Evolutionary conservation across 495 filamentous ascomycete genomes (phyloP).

Genomic region (Penicillium subrubescens): DNA sequence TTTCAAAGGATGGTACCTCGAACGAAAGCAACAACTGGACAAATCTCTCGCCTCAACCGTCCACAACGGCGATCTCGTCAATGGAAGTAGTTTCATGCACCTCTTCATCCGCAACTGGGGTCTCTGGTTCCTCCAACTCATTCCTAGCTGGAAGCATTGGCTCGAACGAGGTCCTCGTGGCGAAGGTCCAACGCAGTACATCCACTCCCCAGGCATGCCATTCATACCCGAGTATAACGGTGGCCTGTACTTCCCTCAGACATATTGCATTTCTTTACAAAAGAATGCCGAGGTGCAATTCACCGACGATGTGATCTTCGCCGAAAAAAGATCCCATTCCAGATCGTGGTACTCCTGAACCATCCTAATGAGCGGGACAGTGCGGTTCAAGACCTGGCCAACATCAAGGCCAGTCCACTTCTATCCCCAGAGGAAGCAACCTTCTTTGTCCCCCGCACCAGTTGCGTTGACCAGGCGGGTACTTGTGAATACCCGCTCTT

Average conservation of each 20-base stretch:
- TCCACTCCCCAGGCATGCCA: conserved; percentile 28
- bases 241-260: conserved; percentile 14
- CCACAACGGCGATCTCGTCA: conserved; percentile 37
- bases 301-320: conserved; percentile 20
- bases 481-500: conserved; percentile 10
- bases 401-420: neutral
- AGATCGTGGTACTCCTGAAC: conserved; percentile 9
- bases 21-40: conserved; percentile 45
- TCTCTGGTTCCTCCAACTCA: conserved; percentile 34
- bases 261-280: conserved; percentile 9
- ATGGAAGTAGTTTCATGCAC: conserved; percentile 26
- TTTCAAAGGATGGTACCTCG: conserved; percentile 37
- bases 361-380: neutral
- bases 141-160: conserved; percentile 30
- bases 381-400: conserved; percentile 5
- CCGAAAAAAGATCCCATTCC: conserved; percentile 3
- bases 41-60: conserved; percentile 36
- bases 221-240: conserved; percentile 24
- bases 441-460: conserved; percentile 10
- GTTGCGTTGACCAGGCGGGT: conserved; percentile 12
- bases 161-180: conserved; percentile 31
- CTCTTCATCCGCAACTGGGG: conserved; percentile 38
- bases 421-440: conserved; percentile 7
- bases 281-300: conserved; percentile 6
- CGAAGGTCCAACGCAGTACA: conserved; percentile 30